Base-by-base conservation (phyloP, 768 basidiomycete species). In the Tricholoma flavovirens region DNA sequence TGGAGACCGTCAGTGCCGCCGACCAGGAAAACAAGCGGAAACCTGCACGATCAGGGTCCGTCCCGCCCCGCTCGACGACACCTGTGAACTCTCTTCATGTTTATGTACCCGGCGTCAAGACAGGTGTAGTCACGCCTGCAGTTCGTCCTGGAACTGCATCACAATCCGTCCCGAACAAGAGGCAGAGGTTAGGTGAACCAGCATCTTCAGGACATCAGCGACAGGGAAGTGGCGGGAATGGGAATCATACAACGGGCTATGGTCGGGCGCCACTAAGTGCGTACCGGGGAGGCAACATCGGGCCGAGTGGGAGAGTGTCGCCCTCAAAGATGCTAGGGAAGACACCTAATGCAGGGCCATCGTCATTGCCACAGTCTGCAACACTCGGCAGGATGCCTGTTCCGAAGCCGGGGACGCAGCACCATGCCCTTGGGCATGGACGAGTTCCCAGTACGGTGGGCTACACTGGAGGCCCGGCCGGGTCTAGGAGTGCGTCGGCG, bases 1-100 rank as follows among this genome's bases (percentile, higher is more conserved):
- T 86, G 75, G 86, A 90, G 60, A 83, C 79, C 6, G 71, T 87
- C 46, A 83, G 85, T 50, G 82, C 86, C 8, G 77, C 79, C 14
- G 86, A 87, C 58, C 92, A 93, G 71, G 93, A 95, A 73, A 93
- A 90, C 69, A 84, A 81, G 65, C 81, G 80, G 60, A 80, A 75
- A 64, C 70, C 72, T 29, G 60, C 76, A 21, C 71, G 84, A 49
- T 76, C 81, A 21, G 83, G 81, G 5, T 82, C 83, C 15, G 82
- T 84, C 9, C 83, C 86, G 5, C 74, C 82, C 2, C 82, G 84
- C 3, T 75, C 83, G 6, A 85, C 80, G 10, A 87, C 85, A 3
- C 84, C 84, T 5, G 72, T 76, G 15, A 73, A 66, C 55, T 64
- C 64, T 14, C 62, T 62, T 11, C 70, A 74, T n/a, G 62, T 63